phyloP scores from a whole-genome alignment of 2,329 filamentous ascomycete genomes.

The Pseudogymnoascus sp. region DNA sequence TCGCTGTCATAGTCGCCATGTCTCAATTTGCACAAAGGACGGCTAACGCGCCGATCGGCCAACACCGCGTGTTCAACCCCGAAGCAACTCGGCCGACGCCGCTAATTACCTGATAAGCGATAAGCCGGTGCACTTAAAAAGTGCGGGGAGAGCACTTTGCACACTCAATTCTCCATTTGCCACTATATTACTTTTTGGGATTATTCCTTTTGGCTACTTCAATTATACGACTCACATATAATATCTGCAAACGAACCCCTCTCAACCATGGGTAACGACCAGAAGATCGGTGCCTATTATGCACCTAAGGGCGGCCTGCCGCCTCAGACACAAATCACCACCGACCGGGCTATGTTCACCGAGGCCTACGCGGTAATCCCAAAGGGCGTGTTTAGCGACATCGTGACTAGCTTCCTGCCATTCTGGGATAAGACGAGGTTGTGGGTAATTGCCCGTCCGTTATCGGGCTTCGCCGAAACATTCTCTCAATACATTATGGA shows the following conservation, averaged over 20 bases:
- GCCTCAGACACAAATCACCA: constrained; percentile 3
- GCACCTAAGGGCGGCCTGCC: constrained; percentile 1
- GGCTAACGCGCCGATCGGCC: background rate
- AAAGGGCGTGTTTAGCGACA: constrained; percentile 4
- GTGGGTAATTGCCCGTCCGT: constrained; percentile 9
- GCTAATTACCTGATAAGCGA: background rate
- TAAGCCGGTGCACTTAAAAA: background rate
- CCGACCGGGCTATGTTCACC: constrained; percentile 9
- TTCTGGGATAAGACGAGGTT: constrained; percentile 6
- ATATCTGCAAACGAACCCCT: background rate
- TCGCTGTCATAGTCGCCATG: no score
- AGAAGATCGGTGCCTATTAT: constrained; percentile 7
- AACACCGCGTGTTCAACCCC: background rate
- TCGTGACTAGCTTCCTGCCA: constrained; percentile 8
- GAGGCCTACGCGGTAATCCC: constrained; percentile 6
- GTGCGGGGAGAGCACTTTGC: background rate
- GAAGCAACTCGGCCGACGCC: background rate
- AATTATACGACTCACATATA: background rate
- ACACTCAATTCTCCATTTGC: background rate
- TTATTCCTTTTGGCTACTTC: background rate
- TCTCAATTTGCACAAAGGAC: background rate
- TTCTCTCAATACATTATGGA: constrained; percentile 10
- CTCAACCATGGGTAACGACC: constrained; percentile 5
- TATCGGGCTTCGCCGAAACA: constrained; percentile 8
- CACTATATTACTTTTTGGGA: background rate